Conservation (phyloP, 2,329 filamentous ascomycete species). For the Cadophora gregata region DNA sequence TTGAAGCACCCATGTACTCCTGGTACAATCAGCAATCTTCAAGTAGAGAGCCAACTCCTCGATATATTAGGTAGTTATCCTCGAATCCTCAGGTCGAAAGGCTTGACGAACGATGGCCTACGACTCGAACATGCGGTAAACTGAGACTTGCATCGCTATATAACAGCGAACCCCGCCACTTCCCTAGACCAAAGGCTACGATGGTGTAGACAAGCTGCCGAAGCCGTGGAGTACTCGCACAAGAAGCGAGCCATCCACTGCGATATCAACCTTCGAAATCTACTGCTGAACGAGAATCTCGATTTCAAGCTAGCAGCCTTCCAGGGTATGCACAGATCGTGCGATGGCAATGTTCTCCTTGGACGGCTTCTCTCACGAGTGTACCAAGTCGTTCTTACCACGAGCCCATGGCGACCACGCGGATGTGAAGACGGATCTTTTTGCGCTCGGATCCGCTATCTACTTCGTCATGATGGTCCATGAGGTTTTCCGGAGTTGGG, state of each 20-base stretch:
- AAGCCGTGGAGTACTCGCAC: constrained; percentile 15
- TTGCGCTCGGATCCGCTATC: too few relatives aligned
- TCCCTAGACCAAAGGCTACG: constrained; percentile 12
- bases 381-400: too few relatives aligned
- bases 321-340: constrained; percentile 5
- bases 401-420: too few relatives aligned
- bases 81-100: constrained; percentile 15
- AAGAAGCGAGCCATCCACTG: constrained; percentile 16
- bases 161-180: constrained; percentile 3
- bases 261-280: background rate
- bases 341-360: constrained; percentile 5
- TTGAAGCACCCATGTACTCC: constrained; percentile 7
- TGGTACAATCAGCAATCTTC: background rate
- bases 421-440: too few relatives aligned
- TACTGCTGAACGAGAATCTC: constrained; percentile 14
- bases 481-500: too few relatives aligned
- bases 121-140: constrained; percentile 13
- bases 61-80: constrained; percentile 9
- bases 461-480: too few relatives aligned
- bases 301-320: constrained; percentile 17
- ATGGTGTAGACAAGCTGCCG: constrained; percentile 9
- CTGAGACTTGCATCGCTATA: constrained; percentile 5
- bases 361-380: background rate
- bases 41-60: background rate
- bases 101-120: background rate